phyloP scores from a whole-genome alignment of 768 basidiomycete species.

The Podaxis rugospora region DNA sequence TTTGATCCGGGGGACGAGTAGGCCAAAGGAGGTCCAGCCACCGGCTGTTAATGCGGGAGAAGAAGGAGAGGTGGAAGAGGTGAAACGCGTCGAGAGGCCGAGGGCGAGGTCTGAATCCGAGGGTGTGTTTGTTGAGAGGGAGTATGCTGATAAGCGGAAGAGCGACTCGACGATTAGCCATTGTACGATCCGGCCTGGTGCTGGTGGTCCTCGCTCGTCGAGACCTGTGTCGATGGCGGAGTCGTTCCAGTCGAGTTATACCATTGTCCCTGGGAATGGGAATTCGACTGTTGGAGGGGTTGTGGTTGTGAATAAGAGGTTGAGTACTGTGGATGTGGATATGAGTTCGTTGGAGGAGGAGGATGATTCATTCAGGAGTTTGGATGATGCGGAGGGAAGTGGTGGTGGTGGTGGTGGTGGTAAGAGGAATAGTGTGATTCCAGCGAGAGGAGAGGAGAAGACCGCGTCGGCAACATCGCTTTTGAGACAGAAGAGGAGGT shows the following conservation, averaged over 20 bases:
- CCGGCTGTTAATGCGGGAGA: not conserved
- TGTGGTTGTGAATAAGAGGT: constrained; percentile 44
- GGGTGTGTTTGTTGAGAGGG: constrained; percentile 36
- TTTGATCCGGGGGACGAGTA: not conserved
- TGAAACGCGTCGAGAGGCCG: not conserved
- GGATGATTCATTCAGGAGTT: constrained; percentile 19
- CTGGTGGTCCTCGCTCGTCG: constrained; percentile 44
- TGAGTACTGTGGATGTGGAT: constrained; percentile 69
- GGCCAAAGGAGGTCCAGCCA: constrained; percentile 14
- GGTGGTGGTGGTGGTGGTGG: not conserved
- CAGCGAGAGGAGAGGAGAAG: constrained; percentile 2
- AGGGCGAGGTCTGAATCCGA: constrained; percentile 6
- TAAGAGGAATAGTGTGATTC: not conserved
- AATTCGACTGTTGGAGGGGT: constrained; percentile 7
- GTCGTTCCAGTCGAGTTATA: constrained; percentile 69
- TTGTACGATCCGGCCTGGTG: constrained; percentile 61
- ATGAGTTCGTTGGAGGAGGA: constrained; percentile 63
- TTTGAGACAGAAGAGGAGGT: constrained; percentile 53
- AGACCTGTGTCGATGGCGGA: constrained; percentile 78
- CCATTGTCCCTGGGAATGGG: constrained; percentile 48
- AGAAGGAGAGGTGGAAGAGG: constrained; percentile 25
- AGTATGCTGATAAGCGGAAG: constrained; percentile 59
- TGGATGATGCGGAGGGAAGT: not conserved
- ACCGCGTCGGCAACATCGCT: constrained; percentile 40
- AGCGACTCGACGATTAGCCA: constrained; percentile 82